Evolutionary conservation across 148 eudicot species (phyloP).

Genomic region (Rhododendron vialii): DNA sequence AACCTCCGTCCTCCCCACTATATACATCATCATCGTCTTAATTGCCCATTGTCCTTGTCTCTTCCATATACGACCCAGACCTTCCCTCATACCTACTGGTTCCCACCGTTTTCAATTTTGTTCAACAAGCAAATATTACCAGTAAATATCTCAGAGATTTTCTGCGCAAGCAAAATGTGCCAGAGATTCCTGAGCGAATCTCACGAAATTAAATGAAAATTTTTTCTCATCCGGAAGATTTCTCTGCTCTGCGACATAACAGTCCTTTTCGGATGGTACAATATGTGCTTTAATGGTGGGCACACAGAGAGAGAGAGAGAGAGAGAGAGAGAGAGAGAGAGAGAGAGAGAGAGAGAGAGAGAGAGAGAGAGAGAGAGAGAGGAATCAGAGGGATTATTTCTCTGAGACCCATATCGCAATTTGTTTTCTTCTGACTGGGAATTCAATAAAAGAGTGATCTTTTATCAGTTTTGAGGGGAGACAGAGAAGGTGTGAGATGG

Average conservation of each 20-base stretch:
- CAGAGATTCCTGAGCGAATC: conserved; percentile 26
- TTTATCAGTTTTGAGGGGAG: no score
- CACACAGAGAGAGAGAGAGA: not conserved
- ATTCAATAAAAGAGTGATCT: not conserved
- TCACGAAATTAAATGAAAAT: not conserved
- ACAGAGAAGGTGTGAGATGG: not conserved
- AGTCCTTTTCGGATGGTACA: conserved; percentile 12
- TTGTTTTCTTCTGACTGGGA: not conserved
- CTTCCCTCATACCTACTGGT: not conserved
- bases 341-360: not conserved
- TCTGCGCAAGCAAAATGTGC: conserved; percentile 7
- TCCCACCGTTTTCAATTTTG: not conserved
- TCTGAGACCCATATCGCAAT: not conserved
- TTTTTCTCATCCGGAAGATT: not conserved
- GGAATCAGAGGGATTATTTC: not conserved
- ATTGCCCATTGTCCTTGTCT: not conserved
- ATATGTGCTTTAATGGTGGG: conserved; percentile 9
- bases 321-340: not conserved
- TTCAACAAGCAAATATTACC: not conserved
- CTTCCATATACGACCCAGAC: not conserved
- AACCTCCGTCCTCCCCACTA: not conserved
- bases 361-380: not conserved
- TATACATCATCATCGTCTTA: conserved; percentile 1
- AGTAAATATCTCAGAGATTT: conserved; percentile 5
- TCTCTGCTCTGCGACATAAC: not conserved